phyloP scores from a whole-genome alignment of 768 basidiomycete species.

The Pleurotus cornucopiae region DNA sequence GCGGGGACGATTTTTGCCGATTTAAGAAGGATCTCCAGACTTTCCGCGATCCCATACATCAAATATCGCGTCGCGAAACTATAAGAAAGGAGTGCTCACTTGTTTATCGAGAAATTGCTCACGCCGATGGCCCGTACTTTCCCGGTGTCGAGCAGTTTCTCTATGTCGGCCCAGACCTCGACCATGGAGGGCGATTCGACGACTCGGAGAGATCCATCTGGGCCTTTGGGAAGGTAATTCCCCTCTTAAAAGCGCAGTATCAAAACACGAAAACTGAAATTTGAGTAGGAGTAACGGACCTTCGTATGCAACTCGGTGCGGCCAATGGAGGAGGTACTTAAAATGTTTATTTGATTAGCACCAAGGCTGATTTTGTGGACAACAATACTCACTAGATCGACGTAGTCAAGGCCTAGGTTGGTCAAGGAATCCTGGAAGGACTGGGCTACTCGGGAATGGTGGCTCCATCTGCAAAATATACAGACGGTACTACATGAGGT shows the following conservation, averaged over 20 bases:
- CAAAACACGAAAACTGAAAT: no score
- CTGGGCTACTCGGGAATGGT: constrained; percentile 31
- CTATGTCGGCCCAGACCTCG: constrained; percentile 47
- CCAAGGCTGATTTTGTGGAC: neutral
- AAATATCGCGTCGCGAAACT: no score
- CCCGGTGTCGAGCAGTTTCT: constrained; percentile 41
- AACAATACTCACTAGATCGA: constrained; percentile 35
- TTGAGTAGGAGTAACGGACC: constrained; percentile 15
- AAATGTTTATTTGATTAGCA: no score
- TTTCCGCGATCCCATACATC: constrained; percentile 7
- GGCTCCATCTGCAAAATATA: constrained; percentile 26
- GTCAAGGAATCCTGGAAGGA: constrained; percentile 38
- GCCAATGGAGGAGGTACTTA: constrained; percentile 51
- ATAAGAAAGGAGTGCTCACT: constrained; percentile 23
- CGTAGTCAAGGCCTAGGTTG: constrained; percentile 37
- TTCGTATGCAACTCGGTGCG: constrained; percentile 30
- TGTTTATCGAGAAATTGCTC: constrained; percentile 58
- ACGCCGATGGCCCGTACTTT: constrained; percentile 52
- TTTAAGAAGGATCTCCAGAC: constrained; percentile 34
- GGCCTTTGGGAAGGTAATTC: constrained; percentile 20
- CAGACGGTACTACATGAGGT: neutral
- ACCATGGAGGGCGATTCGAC: constrained; percentile 30
- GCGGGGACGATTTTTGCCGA: constrained; percentile 40
- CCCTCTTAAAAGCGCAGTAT: constrained; percentile 8
- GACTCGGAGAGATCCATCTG: constrained; percentile 30